phyloP scores from a whole-genome alignment of 176 grass and related monocot species.

The Bonia amplexicaulis region DNA sequence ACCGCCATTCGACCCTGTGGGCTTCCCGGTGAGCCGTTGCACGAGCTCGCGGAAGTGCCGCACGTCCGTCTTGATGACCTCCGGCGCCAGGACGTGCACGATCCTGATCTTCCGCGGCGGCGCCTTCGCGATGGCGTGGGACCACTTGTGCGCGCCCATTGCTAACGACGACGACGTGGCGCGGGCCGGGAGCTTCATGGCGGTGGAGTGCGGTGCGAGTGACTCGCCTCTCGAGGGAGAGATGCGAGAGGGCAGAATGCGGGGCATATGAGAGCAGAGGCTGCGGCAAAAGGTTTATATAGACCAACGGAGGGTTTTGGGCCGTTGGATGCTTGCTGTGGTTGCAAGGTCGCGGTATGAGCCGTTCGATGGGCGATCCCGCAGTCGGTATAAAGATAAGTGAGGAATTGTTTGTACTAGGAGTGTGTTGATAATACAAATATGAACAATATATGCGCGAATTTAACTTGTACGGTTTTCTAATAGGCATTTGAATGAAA shows the following conservation, averaged over 20 bases:
- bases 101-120: slow-evolving; percentile 56
- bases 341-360: not conserved
- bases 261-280: not conserved
- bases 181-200: slow-evolving; percentile 32
- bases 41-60: slow-evolving; percentile 76
- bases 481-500: not conserved
- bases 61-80: slow-evolving; percentile 65
- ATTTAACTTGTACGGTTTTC: not conserved
- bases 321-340: slow-evolving; percentile 21
- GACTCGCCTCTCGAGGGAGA: not conserved
- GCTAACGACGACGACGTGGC: not conserved
- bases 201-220: not conserved
- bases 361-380: not conserved
- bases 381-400: not conserved
- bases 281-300: slow-evolving; percentile 8
- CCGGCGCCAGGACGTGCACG: slow-evolving; percentile 52
- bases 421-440: not conserved
- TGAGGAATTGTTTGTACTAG: not conserved
- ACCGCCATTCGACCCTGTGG: not conserved
- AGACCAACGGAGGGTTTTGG: not conserved
- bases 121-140: slow-evolving; percentile 36
- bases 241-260: not conserved
- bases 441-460: not conserved
- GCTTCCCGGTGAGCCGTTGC: slow-evolving; percentile 78
- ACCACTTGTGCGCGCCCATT: slow-evolving; percentile 10